phyloP scores from a whole-genome alignment of 129 eudicot genomes.

The Erigeron canadensis region DNA sequence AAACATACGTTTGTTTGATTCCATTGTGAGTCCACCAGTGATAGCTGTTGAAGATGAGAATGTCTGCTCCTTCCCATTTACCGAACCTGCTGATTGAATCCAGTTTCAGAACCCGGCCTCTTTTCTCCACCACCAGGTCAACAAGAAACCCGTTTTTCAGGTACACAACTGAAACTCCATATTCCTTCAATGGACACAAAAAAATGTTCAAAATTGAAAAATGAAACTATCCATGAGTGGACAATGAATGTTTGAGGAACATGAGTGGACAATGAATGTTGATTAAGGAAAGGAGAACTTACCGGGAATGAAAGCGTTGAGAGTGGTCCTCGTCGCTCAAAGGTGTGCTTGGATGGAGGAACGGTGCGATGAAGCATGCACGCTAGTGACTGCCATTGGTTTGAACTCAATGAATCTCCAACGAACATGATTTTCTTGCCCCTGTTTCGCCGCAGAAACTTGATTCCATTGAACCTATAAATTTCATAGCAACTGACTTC shows the following conservation, averaged over 20 bases:
- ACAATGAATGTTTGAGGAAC: too few relatives aligned
- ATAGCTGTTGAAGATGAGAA: slow-evolving; percentile 78
- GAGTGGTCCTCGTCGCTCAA: slow-evolving; percentile 36
- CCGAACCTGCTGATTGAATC: slow-evolving; percentile 51
- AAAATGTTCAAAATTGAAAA: not conserved
- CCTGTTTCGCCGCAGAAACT: slow-evolving; percentile 49
- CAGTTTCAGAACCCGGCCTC: slow-evolving; percentile 56
- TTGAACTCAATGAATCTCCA: slow-evolving; percentile 83
- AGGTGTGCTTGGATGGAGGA: slow-evolving; percentile 47
- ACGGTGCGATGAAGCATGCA: slow-evolving; percentile 72
- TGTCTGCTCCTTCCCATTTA: slow-evolving; percentile 64
- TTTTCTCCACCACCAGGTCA: slow-evolving; percentile 46
- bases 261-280: not conserved
- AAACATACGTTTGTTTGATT: slow-evolving; percentile 42
- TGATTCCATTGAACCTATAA: slow-evolving; percentile 60
- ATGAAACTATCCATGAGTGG: not conserved
- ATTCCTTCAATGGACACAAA: slow-evolving; percentile 43
- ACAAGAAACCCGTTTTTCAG: slow-evolving; percentile 74
- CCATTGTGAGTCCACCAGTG: slow-evolving; percentile 93
- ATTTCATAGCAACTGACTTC: not conserved
- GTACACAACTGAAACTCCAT: slow-evolving; percentile 52
- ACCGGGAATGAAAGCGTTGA: slow-evolving; percentile 63
- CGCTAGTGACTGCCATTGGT: slow-evolving; percentile 74
- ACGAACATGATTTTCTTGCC: slow-evolving; percentile 80
- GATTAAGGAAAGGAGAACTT: not conserved